These are phyloP conservation scores for Trypethelium eluteriae DNA, from an alignment of 495 filamentous ascomycete species.

Conservation along the genomic window DNA sequence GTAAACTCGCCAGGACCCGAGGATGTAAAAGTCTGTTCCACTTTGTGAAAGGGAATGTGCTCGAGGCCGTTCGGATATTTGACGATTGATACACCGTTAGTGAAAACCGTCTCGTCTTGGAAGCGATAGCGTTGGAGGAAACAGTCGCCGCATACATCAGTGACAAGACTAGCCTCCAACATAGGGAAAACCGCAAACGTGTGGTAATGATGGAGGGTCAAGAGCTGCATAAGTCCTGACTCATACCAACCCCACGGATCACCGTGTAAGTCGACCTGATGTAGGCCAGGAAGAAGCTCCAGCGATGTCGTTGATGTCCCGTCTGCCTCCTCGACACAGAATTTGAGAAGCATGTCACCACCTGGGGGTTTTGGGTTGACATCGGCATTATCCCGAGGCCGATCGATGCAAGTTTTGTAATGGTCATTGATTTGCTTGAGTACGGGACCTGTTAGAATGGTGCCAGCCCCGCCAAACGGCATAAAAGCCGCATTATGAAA, in stretches of 20 bases:
- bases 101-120: slow-evolving; percentile 15
- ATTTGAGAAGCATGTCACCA: slow-evolving; percentile 12
- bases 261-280: slow-evolving; percentile 18
- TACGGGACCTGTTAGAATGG: slow-evolving; percentile 14
- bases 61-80: slow-evolving; percentile 14
- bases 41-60: slow-evolving; percentile 9
- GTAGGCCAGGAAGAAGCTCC: slow-evolving; percentile 14
- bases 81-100: slow-evolving; percentile 16
- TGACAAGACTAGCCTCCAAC: slow-evolving; percentile 2
- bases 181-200: slow-evolving; percentile 9
- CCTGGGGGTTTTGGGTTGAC: slow-evolving; percentile 1
- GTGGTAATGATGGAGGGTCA: slow-evolving; percentile 18
- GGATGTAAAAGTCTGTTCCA: slow-evolving; percentile 13
- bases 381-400: slow-evolving; percentile 5
- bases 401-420: slow-evolving; percentile 4
- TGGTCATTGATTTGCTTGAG: slow-evolving; percentile 7
- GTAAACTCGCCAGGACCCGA: not conserved
- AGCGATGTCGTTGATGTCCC: slow-evolving; percentile 12
- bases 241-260: slow-evolving; percentile 19
- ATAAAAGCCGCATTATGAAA: slow-evolving; percentile 14
- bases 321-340: slow-evolving; percentile 14
- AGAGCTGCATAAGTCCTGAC: slow-evolving; percentile 12
- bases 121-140: slow-evolving; percentile 17
- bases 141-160: slow-evolving; percentile 13
- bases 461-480: slow-evolving; percentile 18